Base-by-base conservation (phyloP, 2,329 filamentous ascomycete species). In the Pseudopyricularia javanii region DNA sequence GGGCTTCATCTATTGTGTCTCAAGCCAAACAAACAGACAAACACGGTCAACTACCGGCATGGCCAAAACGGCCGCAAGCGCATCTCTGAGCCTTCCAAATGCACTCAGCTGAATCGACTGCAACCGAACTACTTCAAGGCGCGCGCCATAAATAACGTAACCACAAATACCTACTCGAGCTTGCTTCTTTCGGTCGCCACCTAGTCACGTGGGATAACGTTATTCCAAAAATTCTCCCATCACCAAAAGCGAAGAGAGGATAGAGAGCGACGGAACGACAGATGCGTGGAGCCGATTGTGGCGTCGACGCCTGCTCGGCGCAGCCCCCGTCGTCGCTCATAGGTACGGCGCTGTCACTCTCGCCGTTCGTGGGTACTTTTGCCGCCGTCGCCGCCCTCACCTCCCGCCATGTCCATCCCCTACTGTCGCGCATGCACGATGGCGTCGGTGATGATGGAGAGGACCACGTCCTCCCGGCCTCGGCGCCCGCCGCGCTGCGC, bases 281-380 rank as follows among this genome's bases (percentile, higher is more conserved):
- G 22, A 43, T 43, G 37, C 37, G 37, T 43, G 37, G 37, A 15
- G 22, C 45, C 45, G 45, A 35, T 33, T 51, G 49, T 28, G 49
- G 49, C 22, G 49, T 4, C 24, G 49, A 51, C 26, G 33, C 35
- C 49, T 51, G 49, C 49, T 28, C 35, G 33, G 34, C 49, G 20
- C 24, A 35, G n/a, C 49, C 49, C 15, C 49, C 49, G 34, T 34
- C 32, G 9, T 34, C 49, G 7, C 9, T 26, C 49, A 14, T 51
- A 34, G 49, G 32, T 12, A 40, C 20, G 7, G 35, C 37, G 8
- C 24, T 83, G 50, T 75, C 87, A 54, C 79, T 88, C 24, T 74
- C 79, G 3, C 87, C 88, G 0, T 88, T 93, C 65, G 64, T 87
- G 54, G 65, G 81, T 54, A 86, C 87, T 35, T 91, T 91, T 66